Conservation (phyloP, 352 stramenopile genomes). For the Pythium brachiatum region DNA sequence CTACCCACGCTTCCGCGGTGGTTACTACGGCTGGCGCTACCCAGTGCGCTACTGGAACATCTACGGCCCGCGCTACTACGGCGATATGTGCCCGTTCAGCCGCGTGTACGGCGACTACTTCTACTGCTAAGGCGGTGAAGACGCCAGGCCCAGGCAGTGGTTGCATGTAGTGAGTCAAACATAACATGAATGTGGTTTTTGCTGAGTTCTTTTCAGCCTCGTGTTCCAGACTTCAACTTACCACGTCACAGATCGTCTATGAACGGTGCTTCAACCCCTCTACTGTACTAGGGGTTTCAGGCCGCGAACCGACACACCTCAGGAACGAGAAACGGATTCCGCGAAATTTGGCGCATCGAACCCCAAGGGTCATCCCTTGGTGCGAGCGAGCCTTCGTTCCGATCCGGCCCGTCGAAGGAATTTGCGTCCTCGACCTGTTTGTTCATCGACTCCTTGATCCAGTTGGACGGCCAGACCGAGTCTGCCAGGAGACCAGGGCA, state of each 20-base stretch:
- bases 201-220: background rate
- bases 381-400: background rate
- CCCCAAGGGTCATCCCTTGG: background rate
- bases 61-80: conserved; percentile 32
- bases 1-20: conserved; percentile 29
- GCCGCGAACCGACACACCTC: background rate
- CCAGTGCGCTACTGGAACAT: conserved; percentile 41
- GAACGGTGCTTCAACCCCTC: background rate
- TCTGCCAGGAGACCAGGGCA: background rate
- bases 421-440: background rate
- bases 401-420: background rate
- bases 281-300: background rate
- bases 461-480: background rate
- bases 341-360: background rate
- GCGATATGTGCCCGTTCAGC: conserved; percentile 29
- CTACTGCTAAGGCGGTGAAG: conserved; percentile 36
- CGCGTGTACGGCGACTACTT: conserved; percentile 36
- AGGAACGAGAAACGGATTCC: background rate
- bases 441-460: background rate
- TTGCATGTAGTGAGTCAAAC: background rate
- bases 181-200: background rate
- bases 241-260: background rate
- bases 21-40: conserved; percentile 42
- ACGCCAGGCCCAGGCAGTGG: background rate
- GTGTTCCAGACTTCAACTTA: background rate